phyloP scores from a whole-genome alignment of 768 basidiomycete genomes.

The Coprinopsis sp. region DNA sequence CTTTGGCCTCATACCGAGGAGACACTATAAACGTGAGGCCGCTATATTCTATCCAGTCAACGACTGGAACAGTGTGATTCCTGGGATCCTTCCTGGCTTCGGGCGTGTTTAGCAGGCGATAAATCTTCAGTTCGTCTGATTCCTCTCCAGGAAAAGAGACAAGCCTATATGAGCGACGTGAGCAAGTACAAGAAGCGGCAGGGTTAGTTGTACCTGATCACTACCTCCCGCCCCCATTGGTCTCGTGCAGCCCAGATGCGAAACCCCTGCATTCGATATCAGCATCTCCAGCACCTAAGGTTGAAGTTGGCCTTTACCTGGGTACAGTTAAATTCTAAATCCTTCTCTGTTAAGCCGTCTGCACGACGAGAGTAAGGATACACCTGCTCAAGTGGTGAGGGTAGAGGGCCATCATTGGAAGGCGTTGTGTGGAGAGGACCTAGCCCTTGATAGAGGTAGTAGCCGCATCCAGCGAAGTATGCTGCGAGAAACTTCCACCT shows the following conservation, averaged over 20 bases:
- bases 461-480: slow-evolving; percentile 15
- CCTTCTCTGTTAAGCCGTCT: not conserved
- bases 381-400: not conserved
- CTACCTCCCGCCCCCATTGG: not conserved
- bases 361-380: not conserved
- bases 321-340: not conserved
- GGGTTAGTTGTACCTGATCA: not conserved
- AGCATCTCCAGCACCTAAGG: not conserved
- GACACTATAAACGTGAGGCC: slow-evolving; percentile 15
- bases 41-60: slow-evolving; percentile 15
- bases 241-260: not conserved
- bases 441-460: slow-evolving; percentile 2
- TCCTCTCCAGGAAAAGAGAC: slow-evolving; percentile 1
- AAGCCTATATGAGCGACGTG: not conserved
- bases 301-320: not conserved
- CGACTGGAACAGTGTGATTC: slow-evolving; percentile 16
- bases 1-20: slow-evolving; percentile 13
- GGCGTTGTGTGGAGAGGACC: not conserved
- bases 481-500: slow-evolving; percentile 18
- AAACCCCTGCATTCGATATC: not conserved
- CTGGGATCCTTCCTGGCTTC: slow-evolving; percentile 12
- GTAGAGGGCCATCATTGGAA: too few species aligned
- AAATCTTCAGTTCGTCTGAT: slow-evolving; percentile 11
- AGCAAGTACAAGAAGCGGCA: not conserved
- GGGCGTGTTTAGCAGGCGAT: slow-evolving; percentile 12